Conservation (phyloP, 1,284 basidiomycete species). For the Fomitopsis palustris region DNA sequence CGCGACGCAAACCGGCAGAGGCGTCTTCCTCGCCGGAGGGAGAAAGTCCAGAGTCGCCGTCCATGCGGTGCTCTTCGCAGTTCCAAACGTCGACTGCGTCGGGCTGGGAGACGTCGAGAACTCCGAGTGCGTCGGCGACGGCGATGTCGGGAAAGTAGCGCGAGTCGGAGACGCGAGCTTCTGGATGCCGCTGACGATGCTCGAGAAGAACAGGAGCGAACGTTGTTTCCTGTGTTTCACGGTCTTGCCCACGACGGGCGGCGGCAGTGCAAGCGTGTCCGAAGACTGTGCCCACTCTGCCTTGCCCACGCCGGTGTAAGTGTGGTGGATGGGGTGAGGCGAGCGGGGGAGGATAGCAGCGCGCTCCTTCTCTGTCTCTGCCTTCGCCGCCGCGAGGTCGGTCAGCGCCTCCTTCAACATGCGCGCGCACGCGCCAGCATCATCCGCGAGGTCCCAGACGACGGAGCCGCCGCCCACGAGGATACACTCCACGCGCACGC, state of each 20-base stretch:
- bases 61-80: slow-evolving; percentile 7
- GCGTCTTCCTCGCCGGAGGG: slow-evolving; percentile 14
- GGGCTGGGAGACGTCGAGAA: slow-evolving; percentile 3
- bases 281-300: slow-evolving; percentile 2
- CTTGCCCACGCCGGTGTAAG: neutral
- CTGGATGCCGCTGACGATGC: slow-evolving; percentile 56
- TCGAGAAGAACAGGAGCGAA: slow-evolving; percentile 52
- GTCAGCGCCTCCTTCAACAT: slow-evolving; percentile 46
- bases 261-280: slow-evolving; percentile 3
- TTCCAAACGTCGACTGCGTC: neutral
- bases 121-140: slow-evolving; percentile 6
- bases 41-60: slow-evolving; percentile 10
- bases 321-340: neutral
- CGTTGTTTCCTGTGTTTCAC: slow-evolving; percentile 55
- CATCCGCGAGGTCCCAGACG: slow-evolving; percentile 41
- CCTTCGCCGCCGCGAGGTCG: slow-evolving; percentile 46
- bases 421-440: slow-evolving; percentile 33
- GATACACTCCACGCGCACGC: slow-evolving; percentile 39
- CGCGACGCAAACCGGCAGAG: slow-evolving; percentile 18
- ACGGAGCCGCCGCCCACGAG: slow-evolving; percentile 55
- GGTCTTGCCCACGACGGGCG: slow-evolving; percentile 17
- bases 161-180: slow-evolving; percentile 10
- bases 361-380: slow-evolving; percentile 20
- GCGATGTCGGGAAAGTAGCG: slow-evolving; percentile 5
- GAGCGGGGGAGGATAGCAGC: slow-evolving; percentile 11